Evolutionary conservation across 2,329 filamentous ascomycete species (phyloP).

Genomic region (Elsinoe arachidis): DNA sequence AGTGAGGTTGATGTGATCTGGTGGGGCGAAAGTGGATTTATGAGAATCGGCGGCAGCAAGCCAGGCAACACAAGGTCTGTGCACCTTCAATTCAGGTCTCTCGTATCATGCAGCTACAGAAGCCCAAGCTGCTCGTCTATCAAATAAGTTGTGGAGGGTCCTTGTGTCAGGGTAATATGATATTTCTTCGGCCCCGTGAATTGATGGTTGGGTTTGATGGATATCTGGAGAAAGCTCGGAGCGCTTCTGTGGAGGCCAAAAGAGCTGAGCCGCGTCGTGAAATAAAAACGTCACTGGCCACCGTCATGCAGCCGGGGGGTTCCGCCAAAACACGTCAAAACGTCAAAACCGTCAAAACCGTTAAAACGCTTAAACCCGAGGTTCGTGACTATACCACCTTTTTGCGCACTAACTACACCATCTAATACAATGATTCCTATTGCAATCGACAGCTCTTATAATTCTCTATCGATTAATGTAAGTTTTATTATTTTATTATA

Average conservation of each 20-base stretch:
- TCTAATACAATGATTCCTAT: too few species aligned
- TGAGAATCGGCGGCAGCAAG: background rate
- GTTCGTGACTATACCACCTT: too few species aligned
- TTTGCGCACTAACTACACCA: too few species aligned
- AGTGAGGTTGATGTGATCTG: background rate
- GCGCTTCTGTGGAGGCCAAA: background rate
- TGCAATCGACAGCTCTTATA: too few species aligned
- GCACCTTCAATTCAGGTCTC: background rate
- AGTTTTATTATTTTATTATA: too few species aligned
- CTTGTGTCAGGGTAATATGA: background rate
- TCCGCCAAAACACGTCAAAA: too few species aligned
- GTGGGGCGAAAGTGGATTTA: background rate
- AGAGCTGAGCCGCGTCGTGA: background rate
- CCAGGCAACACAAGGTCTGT: slow-evolving; percentile 12
- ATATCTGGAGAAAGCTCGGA: slow-evolving; percentile 9
- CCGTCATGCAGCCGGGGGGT: too few species aligned
- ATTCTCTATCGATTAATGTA: too few species aligned
- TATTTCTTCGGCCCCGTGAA: background rate
- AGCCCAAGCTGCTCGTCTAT: background rate
- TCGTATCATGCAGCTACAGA: background rate
- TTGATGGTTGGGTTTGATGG: background rate
- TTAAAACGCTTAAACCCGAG: too few species aligned
- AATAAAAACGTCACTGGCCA: slow-evolving; percentile 12
- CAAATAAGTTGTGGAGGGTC: too few species aligned
- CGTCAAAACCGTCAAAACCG: too few species aligned